Base-by-base conservation (phyloP, 2,329 filamentous ascomycete genomes). In the Botryosphaeria dothidea region DNA sequence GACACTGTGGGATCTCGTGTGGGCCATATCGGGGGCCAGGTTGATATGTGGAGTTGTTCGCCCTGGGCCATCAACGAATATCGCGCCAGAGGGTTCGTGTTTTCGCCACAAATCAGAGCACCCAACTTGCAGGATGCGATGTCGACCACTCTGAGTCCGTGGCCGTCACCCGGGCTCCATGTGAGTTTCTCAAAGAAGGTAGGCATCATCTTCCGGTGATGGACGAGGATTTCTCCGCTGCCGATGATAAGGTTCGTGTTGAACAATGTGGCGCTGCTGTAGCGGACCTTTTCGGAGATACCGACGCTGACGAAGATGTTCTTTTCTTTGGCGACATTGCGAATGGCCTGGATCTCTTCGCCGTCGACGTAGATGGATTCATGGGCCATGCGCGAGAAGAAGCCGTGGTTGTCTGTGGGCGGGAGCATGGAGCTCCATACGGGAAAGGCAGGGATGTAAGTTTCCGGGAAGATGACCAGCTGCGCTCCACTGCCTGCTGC, bases 181-280 rank as follows among this genome's bases (percentile, higher is more conserved):
- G 80, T 83, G 23, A 86, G 68, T 67, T 86, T 86, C 72, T 87
- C 85, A 66, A 82, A 86, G 69, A 85, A 86, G 0, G 84, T 86
- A 0, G 84, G 83, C 70, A 84, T 77, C 1, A 86, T 70, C 64
- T 87, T 87, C 1, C 84, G 76, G 65, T 86, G 83, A 64, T 86
- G 84, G 0, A 82, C 78, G 1, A 84, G 65, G 1, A 86, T 74
- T 3, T 81, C 69, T 0, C 84, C 84, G 3, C 77, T 66, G 0
- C 74, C 74, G 48, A 86, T 82, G 21, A 85, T 71, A 0, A 86
- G 15, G 27, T 84, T 84, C 0, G 83, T 80, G 67, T 86, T 86
- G 70, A 79, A 86, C 1, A 86, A 66, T 0, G 79, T 82, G 0
- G 78, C 83, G 23, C 73, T 74, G 67, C 82, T 83, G 25, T 74